These are phyloP conservation scores for Fusarium devonianum DNA, from an alignment of 2,329 filamentous ascomycete species.

Conservation along the genomic window DNA sequence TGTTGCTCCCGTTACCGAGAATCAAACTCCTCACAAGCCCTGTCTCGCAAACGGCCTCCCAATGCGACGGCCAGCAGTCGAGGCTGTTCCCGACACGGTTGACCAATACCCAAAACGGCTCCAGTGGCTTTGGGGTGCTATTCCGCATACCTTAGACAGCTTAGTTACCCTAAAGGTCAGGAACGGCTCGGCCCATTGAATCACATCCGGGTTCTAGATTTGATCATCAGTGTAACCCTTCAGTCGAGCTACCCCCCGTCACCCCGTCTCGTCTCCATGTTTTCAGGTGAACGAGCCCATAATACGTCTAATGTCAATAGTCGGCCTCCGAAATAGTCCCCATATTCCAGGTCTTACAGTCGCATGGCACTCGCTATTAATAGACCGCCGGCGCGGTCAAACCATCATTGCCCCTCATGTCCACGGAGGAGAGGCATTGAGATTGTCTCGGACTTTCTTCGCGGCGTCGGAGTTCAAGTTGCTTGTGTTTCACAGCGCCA, in stretches of 20 bases:
- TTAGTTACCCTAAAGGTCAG: slow-evolving; percentile 15
- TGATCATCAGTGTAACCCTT: slow-evolving; percentile 30
- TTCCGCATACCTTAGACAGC: slow-evolving; percentile 22
- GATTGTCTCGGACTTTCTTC: not conserved
- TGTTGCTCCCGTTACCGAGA: slow-evolving; percentile 8
- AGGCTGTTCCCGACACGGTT: slow-evolving; percentile 2
- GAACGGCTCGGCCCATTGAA: slow-evolving; percentile 36
- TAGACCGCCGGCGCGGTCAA: not conserved
- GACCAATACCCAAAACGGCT: slow-evolving; percentile 7
- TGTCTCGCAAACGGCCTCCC: slow-evolving; percentile 2
- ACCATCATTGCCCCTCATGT: slow-evolving; percentile 1
- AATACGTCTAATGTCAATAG: slow-evolving; percentile 4
- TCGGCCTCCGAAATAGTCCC: slow-evolving; percentile 2
- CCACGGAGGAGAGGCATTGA: not conserved
- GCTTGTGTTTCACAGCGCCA: slow-evolving; percentile 26
- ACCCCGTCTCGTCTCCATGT: slow-evolving; percentile 22
- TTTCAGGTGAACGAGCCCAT: slow-evolving; percentile 8
- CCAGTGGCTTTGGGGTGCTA: slow-evolving; percentile 18
- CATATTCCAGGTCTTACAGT: not conserved
- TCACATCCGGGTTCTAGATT: slow-evolving; percentile 31
- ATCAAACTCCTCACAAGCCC: slow-evolving; percentile 6
- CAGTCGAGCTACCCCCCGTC: slow-evolving; percentile 26
- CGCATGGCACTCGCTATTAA: not conserved
- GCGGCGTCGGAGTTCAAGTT: slow-evolving; percentile 6
- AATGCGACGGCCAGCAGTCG: not conserved